These are phyloP conservation scores for Penicillium dipodomyicola DNA, from an alignment of 495 filamentous ascomycete species.

Conservation along the genomic window DNA sequence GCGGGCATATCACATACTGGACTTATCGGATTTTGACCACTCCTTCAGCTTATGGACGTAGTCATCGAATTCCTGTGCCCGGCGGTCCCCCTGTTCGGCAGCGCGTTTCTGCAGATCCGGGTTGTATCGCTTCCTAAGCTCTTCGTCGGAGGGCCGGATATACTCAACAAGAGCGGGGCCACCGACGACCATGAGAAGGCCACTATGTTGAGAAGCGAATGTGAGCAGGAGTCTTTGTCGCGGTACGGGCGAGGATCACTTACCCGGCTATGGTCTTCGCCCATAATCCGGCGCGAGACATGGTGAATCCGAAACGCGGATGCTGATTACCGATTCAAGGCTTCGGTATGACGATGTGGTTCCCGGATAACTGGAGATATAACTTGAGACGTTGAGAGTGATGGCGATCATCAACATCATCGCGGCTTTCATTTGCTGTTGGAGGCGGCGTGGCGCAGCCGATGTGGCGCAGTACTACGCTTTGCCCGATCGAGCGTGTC, in stretches of 20 bases:
- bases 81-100: constrained; percentile 67
- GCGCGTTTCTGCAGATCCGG: constrained; percentile 86
- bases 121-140: constrained; percentile 89
- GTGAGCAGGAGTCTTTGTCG: constrained; percentile 13
- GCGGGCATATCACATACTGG: constrained; percentile 51
- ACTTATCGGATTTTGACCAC: constrained; percentile 86
- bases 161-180: constrained; percentile 82
- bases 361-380: constrained; percentile 1
- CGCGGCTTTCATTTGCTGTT: constrained; percentile 23
- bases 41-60: constrained; percentile 81
- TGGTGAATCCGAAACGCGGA: constrained; percentile 18
- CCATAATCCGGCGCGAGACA: constrained; percentile 53
- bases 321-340: not conserved
- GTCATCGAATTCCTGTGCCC: constrained; percentile 80
- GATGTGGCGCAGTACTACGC: constrained; percentile 15
- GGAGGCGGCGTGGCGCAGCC: constrained; percentile 16
- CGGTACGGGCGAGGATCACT: constrained; percentile 18
- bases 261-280: constrained; percentile 55
- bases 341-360: not conserved
- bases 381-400: constrained; percentile 7
- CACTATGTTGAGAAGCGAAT: constrained; percentile 46
- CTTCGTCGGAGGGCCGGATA: constrained; percentile 83
- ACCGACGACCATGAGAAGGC: constrained; percentile 66
- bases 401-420: constrained; percentile 24
- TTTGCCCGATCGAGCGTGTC: not conserved